phyloP scores from a whole-genome alignment of 176 grass and related monocot species.

The Musa itinerans region DNA sequence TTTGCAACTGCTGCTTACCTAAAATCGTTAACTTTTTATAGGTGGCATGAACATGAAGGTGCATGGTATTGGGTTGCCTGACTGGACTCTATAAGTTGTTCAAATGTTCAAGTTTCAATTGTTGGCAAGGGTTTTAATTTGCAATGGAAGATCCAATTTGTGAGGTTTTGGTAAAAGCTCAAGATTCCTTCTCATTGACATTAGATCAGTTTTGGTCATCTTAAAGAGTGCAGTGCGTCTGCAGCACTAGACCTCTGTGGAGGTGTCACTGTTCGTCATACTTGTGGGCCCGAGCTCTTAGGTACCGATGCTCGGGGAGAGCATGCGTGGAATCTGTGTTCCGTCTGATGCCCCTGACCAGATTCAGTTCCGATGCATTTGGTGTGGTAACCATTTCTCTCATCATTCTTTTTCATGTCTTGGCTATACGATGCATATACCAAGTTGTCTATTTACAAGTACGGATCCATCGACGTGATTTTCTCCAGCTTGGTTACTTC shows the following conservation, averaged over 20 bases:
- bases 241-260: neutral
- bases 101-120: neutral
- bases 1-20: neutral
- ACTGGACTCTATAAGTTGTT: neutral
- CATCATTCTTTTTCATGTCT: constrained; percentile 44
- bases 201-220: neutral
- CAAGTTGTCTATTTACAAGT: constrained; percentile 48
- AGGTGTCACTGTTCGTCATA: neutral
- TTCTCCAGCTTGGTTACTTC: constrained; percentile 66
- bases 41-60: neutral
- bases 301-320: constrained; percentile 28
- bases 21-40: neutral
- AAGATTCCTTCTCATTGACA: neutral
- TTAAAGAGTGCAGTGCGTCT: neutral
- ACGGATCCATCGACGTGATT: constrained; percentile 36
- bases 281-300: neutral
- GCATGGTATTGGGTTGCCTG: neutral
- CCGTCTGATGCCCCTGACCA: constrained; percentile 96
- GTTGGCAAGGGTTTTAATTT: neutral
- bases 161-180: neutral
- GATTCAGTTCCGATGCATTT: constrained; percentile 78
- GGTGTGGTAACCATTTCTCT: constrained; percentile 65
- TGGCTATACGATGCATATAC: constrained; percentile 54
- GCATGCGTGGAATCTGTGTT: constrained; percentile 91
- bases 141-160: neutral